Evolutionary conservation across 305 asterid genomes (phyloP).

Genomic region (Fraxinus sp.): DNA sequence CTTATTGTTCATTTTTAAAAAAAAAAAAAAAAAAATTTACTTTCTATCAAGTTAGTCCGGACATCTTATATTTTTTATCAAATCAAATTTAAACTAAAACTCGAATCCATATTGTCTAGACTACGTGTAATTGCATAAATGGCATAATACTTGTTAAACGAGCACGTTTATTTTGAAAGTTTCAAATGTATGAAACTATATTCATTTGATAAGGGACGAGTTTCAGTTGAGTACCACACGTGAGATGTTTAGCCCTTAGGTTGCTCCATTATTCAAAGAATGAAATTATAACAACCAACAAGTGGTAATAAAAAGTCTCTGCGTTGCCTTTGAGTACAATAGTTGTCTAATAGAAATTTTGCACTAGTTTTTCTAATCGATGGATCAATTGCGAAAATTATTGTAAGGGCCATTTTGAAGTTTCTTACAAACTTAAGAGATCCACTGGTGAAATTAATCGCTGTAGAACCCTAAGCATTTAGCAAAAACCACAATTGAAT

Average conservation of each 20-base stretch:
- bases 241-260: neutral
- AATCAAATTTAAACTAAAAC: neutral
- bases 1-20: neutral
- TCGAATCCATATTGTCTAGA: neutral
- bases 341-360: too few relatives aligned
- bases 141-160: neutral
- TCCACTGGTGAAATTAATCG: neutral
- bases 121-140: neutral
- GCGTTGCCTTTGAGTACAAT: too few relatives aligned
- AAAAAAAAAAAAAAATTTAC: too few relatives aligned
- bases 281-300: neutral
- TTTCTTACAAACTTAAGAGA: neutral
- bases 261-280: too few relatives aligned
- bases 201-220: neutral
- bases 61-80: too few relatives aligned
- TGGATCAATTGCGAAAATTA: too few relatives aligned
- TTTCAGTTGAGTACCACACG: neutral
- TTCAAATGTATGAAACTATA: neutral
- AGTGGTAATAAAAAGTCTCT: too few relatives aligned
- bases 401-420: neutral
- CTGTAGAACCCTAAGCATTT: slow-evolving; percentile 29
- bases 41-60: neutral
- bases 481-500: slow-evolving; percentile 11
- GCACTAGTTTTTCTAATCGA: too few relatives aligned
- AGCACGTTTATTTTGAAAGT: neutral